Base-by-base conservation (phyloP, 352 stramenopile species). In the Phytophthora hibernalis region DNA sequence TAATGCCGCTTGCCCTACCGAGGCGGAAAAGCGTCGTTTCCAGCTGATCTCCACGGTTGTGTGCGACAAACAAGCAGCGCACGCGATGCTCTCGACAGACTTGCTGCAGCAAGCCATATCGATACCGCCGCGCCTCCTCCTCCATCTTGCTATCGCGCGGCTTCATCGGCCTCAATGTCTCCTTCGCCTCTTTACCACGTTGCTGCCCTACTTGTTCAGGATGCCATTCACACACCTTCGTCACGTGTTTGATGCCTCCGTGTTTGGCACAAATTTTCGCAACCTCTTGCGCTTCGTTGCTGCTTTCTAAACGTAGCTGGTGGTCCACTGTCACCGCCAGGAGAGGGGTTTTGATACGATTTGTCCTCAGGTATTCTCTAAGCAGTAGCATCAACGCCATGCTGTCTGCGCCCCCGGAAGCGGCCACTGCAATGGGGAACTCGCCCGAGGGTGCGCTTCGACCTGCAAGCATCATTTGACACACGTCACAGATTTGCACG, bases 271-370 rank as follows among this genome's bases (percentile, higher is more conserved):
- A 83, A 33, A 91, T 77, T 5, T 63, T 58, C 0, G 75, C 77
- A 8, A 95, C 79, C 42, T 81, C 62, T 3, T 60, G 51, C 5
- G 87, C 88, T 72, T 96, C 88, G 1, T 76, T 68, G 5, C 70
- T 61, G 48, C 88, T 96, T 60, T 93, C 87, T 1, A 22, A 11
- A 8, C 88, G 86, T 21, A 96, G 69, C 26, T 67, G 70, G 59
- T 96, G 88, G 55, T 96, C 85, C 45, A 96, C 81, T 13, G 84
- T 95, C 61, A 96, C 83, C 7, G 85, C 88, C 18, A 96, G 63
- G 10, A 96, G 77, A 38, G 83, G 80, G 10, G 82, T 91, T 28
- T 73, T 56, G 35, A 93, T 80, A 31, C 60, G 22, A 11, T 81
- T 74, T 7, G 61, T n/a, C 11, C 73, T 61, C 13, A 95, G 37